phyloP scores from a whole-genome alignment of 202 grass and related monocot genomes.

The Eragrostis tef region DNA sequence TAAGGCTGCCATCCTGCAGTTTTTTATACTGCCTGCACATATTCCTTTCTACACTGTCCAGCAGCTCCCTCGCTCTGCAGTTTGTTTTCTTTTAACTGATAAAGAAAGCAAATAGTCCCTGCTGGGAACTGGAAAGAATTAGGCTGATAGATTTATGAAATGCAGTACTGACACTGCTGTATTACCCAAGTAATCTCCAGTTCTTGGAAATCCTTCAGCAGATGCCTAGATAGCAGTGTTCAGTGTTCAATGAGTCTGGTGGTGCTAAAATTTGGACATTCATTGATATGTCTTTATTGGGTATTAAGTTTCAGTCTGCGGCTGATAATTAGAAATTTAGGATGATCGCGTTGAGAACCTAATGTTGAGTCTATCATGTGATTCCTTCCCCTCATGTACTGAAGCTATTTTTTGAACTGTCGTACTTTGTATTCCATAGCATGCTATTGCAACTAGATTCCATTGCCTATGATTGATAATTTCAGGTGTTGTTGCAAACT shows the following conservation, averaged over 20 bases:
- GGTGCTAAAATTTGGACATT: background rate
- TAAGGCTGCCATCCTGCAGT: too few relatives aligned
- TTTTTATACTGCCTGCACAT: too few relatives aligned
- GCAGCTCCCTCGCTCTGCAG: too few relatives aligned
- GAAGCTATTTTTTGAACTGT: background rate
- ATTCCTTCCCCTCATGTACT: background rate
- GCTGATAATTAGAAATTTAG: background rate
- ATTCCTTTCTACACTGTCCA: too few relatives aligned
- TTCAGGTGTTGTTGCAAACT: background rate
- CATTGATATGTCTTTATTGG: background rate
- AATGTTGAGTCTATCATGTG: slow-evolving; percentile 1
- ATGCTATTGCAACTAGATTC: too few relatives aligned
- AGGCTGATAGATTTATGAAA: background rate
- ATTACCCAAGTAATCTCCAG: background rate
- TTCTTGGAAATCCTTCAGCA: background rate
- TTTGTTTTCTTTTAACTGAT: too few relatives aligned
- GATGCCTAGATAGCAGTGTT: too few relatives aligned
- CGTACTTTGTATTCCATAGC: background rate
- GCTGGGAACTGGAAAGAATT: background rate
- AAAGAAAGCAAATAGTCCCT: too few relatives aligned
- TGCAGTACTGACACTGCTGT: background rate
- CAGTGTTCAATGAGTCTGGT: background rate
- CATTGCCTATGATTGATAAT: too few relatives aligned
- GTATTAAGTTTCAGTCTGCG: background rate
- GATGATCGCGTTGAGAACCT: background rate